These are phyloP conservation scores for Yamadazyma kitorensis DNA, from an alignment of 805 yeast genomes.

Conservation along the genomic window DNA sequence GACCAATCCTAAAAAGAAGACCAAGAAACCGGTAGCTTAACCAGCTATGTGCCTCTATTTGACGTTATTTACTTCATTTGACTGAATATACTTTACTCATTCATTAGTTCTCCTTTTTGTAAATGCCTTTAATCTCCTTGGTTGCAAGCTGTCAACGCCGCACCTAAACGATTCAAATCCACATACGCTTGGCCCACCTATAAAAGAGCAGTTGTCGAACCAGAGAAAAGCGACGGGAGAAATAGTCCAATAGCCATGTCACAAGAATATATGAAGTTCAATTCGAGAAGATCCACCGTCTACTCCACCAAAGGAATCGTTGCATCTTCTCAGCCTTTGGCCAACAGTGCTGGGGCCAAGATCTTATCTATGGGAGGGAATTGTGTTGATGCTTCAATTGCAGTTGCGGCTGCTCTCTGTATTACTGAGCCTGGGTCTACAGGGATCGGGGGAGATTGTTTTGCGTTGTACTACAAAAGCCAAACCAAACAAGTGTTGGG, in stretches of 20 bases:
- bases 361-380: conserved; percentile 72
- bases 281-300: conserved; percentile 70
- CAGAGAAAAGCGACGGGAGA: no score
- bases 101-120: no score
- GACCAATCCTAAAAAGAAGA: conserved; percentile 36
- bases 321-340: conserved; percentile 73
- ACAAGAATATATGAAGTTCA: conserved; percentile 26
- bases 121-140: no score
- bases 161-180: no score
- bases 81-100: no score
- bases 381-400: conserved; percentile 63
- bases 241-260: no score
- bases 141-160: no score
- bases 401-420: conserved; percentile 54
- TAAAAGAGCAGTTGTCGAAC: no score
- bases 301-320: conserved; percentile 73
- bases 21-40: conserved; percentile 4
- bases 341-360: conserved; percentile 68
- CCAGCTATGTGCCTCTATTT: no score
- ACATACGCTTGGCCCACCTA: no score
- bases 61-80: no score
- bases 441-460: conserved; percentile 70
- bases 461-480: conserved; percentile 56
- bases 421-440: conserved; percentile 59
- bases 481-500: conserved; percentile 55